phyloP scores from a whole-genome alignment of 257 asterid genomes.

The Ajuga chamaepitys region DNA sequence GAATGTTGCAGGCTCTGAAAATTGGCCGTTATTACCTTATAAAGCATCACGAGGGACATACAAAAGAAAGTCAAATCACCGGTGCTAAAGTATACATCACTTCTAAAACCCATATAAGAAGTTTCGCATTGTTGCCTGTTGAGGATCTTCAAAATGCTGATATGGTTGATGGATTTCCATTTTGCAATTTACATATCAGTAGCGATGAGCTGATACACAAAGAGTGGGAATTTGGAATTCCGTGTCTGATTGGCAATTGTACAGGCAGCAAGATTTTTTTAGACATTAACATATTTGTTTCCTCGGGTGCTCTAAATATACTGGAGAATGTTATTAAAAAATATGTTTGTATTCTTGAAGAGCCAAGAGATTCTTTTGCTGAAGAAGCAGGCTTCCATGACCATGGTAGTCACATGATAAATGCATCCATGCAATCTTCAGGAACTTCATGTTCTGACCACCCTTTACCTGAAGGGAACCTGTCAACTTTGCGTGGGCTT shows the following conservation, averaged over 20 bases:
- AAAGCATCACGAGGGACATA: conserved; percentile 40
- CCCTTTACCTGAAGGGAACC: conserved; percentile 65
- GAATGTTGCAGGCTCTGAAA: conserved; percentile 53
- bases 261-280: conserved; percentile 24
- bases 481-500: conserved; percentile 53
- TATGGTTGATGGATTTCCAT: conserved; percentile 16
- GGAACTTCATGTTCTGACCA: conserved; percentile 26
- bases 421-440: conserved; percentile 26
- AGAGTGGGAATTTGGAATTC: conserved; percentile 20
- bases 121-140: conserved; percentile 42
- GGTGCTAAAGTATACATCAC: conserved; percentile 35
- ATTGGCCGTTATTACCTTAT: conserved; percentile 60
- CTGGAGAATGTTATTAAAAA: conserved; percentile 32
- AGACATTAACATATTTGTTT: conserved; percentile 40
- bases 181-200: conserved; percentile 13
- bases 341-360: conserved; percentile 11
- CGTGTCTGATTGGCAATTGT: conserved; percentile 15
- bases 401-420: conserved; percentile 4
- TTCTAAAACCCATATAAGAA: conserved; percentile 41
- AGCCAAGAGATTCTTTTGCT: conserved; percentile 21
- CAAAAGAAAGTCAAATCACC: conserved; percentile 17
- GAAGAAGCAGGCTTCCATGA: conserved; percentile 21
- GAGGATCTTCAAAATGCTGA: conserved; percentile 33
- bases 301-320: conserved; percentile 33
- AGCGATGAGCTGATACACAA: conserved; percentile 21